Base-by-base conservation (phyloP, 371 early-diverging fungal species). In the Mortierella sp. region DNA sequence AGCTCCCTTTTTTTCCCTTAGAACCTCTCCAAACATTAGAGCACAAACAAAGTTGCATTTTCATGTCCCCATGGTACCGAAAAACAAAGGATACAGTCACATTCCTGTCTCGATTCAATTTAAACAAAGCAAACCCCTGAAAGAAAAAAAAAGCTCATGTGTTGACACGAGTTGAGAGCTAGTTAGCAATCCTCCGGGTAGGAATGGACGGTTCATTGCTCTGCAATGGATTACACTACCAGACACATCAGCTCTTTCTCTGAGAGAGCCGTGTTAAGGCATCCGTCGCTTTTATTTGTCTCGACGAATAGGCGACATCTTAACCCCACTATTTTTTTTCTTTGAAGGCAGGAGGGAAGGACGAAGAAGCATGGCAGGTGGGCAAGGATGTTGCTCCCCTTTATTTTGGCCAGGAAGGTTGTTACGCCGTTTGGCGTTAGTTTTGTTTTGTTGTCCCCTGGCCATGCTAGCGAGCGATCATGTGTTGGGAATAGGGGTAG, bases 131-230 rank as follows among this genome's bases (percentile, higher is more conserved):
- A 43, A 37, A 10, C 26, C 37, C n/a, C 16, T 48, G 43, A 48
- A 55, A 43, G 57, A 46, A 13, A 31, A 5, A 14, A 64, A 54
- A 21, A 19, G 1, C 40, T 77, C 34, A 71, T 77, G 83, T 83
- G 83, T 83, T 80, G 83, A 83, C 83, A 79, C 83, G 83, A 83
- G 83, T 83, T 83, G 83, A 83, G 83, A 83, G 83, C 83, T 83
- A 83, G 83, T 83, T 83, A 83, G 83, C 83, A 83, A 83, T 83
- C 83, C 83, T 83, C 83, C 83, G 83, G 83, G 83, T 83, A 83
- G 83, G 83, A 83, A 83, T 83, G 83, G 83, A 83, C 83, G 83
- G 73, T 82, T 75, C 78, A 67, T 76, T 70, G 51, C 53, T 24
- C 24, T 55, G 69, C 69, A 76, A 76, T 69, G 61, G 53, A 48